Percentiles rank a stretch among this genome's conserved stretches.
Evolutionary conservation across 768 basidiomycete species (phyloP).

Genomic region (Tulasnella sp.): DNA sequence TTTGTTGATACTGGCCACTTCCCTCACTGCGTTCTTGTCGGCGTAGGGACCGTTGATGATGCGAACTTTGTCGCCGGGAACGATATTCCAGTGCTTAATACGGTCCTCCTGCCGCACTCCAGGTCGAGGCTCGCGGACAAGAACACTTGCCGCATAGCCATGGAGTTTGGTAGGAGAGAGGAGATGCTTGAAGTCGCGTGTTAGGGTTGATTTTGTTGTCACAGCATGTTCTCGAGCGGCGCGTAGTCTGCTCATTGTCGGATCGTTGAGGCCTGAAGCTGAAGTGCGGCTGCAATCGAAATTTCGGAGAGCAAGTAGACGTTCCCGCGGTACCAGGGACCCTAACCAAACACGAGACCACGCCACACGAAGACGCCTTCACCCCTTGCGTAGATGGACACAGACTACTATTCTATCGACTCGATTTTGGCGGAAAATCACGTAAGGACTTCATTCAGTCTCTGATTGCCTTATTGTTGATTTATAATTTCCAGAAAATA

Average conservation of each 20-base stretch:
- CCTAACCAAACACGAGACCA: background rate
- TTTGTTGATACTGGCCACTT: conserved; percentile 66
- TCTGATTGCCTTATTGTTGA: background rate
- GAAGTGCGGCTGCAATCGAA: background rate
- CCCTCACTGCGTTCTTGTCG: conserved; percentile 40
- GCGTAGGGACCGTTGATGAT: conserved; percentile 52
- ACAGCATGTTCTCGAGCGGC: background rate
- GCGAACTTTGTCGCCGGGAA: conserved; percentile 76
- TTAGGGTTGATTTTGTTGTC: conserved; percentile 10
- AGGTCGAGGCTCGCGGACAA: background rate
- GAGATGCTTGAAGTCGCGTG: conserved; percentile 23
- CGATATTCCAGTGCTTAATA: conserved; percentile 83
- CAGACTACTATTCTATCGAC: conserved; percentile 89
- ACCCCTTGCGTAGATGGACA: conserved; percentile 54
- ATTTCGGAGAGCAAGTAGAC: conserved; percentile 6
- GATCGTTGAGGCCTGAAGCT: background rate
- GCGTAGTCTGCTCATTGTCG: conserved; percentile 7
- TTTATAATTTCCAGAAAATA: conserved; percentile 59
- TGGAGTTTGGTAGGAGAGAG: conserved; percentile 17
- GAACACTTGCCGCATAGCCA: background rate
- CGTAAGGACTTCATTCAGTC: conserved; percentile 39
- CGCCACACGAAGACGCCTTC: background rate
- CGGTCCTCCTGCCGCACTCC: conserved; percentile 44
- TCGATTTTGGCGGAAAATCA: conserved; percentile 90
- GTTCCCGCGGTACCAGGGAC: background rate